These are phyloP conservation scores for Saccharomyces cerevisiae DNA, from an alignment of 805 yeast species.

Conservation along the genomic window DNA sequence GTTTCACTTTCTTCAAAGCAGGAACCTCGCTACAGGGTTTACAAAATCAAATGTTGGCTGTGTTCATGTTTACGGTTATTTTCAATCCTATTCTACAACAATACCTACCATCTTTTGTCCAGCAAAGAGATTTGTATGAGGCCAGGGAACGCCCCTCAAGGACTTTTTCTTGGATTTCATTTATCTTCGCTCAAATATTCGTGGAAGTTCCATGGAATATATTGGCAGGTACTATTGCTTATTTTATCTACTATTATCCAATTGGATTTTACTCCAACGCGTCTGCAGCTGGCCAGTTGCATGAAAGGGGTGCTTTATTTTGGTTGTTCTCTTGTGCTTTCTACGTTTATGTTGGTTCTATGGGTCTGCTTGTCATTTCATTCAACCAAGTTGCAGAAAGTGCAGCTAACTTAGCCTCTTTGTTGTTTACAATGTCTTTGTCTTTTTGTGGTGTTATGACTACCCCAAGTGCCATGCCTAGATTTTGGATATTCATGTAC, in stretches of 20 bases:
- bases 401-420: slow-evolving; percentile 52
- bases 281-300: slow-evolving; percentile 37
- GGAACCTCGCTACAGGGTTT: slow-evolving; percentile 54
- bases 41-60: slow-evolving; percentile 75
- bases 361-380: slow-evolving; percentile 53
- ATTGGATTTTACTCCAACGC: slow-evolving; percentile 64
- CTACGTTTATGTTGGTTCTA: slow-evolving; percentile 47
- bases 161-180: slow-evolving; percentile 60
- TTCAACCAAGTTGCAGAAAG: slow-evolving; percentile 51
- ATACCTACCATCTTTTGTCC: slow-evolving; percentile 51
- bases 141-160: slow-evolving; percentile 68
- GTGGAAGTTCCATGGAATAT: slow-evolving; percentile 63
- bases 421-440: slow-evolving; percentile 55
- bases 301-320: slow-evolving; percentile 49
- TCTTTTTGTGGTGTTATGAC: slow-evolving; percentile 75
- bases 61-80: slow-evolving; percentile 58
- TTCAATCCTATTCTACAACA: slow-evolving; percentile 54
- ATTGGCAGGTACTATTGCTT: slow-evolving; percentile 52
- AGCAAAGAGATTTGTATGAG: slow-evolving; percentile 60
- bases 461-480: slow-evolving; percentile 48
- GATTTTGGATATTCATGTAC: slow-evolving; percentile 81
- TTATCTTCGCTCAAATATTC: slow-evolving; percentile 52
- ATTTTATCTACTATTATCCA: slow-evolving; percentile 64
- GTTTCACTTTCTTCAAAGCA: slow-evolving; percentile 68
- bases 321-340: slow-evolving; percentile 40